A percentile compares a stretch with the other conserved stretches of the same genome.
Evolutionary conservation across 2,329 filamentous ascomycete genomes (phyloP).

Genomic region (Fusarium sp.): DNA sequence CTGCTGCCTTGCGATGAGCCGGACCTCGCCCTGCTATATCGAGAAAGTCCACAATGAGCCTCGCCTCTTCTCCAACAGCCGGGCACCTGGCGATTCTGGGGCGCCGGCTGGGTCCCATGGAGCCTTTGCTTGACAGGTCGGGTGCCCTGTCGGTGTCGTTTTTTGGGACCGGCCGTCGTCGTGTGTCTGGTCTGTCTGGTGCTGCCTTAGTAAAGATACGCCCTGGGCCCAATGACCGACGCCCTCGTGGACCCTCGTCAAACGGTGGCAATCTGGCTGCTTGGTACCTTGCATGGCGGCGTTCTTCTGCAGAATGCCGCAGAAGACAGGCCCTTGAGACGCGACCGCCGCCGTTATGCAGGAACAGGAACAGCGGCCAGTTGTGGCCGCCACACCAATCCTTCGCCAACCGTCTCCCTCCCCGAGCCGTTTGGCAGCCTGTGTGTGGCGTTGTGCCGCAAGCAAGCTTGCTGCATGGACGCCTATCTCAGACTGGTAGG

Average conservation of each 20-base stretch:
- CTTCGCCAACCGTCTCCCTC: constrained; percentile 17
- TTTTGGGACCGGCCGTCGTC: constrained; percentile 23
- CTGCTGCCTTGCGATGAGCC: constrained; percentile 13
- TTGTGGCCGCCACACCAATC: constrained; percentile 32
- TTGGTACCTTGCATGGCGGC: constrained; percentile 46
- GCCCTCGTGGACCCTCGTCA: constrained; percentile 21
- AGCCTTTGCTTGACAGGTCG: constrained; percentile 26
- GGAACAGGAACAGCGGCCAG: constrained; percentile 45
- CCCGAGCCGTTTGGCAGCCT: constrained; percentile 16
- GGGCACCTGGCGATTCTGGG: constrained; percentile 26
- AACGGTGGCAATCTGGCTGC: constrained; percentile 31
- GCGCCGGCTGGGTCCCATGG: constrained; percentile 12
- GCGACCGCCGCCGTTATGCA: constrained; percentile 44
- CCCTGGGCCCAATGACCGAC: constrained; percentile 11
- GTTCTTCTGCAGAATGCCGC: constrained; percentile 37
- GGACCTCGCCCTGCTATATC: constrained; percentile 19
- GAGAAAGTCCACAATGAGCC: constrained; percentile 15
- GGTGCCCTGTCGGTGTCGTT: constrained; percentile 19
- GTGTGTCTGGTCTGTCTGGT: constrained; percentile 1
- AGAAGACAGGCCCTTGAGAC: constrained; percentile 26
- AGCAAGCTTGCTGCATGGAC: constrained; percentile 16
- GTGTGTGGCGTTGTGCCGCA: constrained; percentile 15
- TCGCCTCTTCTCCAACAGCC: constrained; percentile 29
- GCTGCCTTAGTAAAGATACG: constrained; percentile 25
- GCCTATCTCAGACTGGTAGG: constrained; percentile 22